phyloP scores from a whole-genome alignment of 2,329 filamentous ascomycete species.

The Epichloe amarillans region DNA sequence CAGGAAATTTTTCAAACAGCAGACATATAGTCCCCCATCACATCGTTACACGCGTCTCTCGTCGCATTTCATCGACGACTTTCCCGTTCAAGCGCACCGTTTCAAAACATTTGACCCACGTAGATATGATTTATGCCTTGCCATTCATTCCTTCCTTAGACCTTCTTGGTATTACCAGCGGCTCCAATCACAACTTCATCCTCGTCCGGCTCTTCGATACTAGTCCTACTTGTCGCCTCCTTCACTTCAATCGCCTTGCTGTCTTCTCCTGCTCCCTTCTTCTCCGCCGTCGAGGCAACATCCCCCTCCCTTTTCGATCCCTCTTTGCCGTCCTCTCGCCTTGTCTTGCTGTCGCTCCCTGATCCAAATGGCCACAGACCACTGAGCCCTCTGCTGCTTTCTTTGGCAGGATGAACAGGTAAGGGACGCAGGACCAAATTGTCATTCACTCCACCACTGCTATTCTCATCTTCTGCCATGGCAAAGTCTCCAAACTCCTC shows the following conservation, averaged over 20 bases:
- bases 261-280: conserved; percentile 13
- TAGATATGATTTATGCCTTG: not conserved
- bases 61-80: not conserved
- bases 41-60: conserved; percentile 1
- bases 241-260: conserved; percentile 36
- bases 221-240: conserved; percentile 41
- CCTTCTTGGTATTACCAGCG: not conserved
- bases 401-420: conserved; percentile 36
- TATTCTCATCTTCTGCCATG: conserved; percentile 40
- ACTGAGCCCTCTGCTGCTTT: conserved; percentile 29
- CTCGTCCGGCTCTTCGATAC: conserved; percentile 46
- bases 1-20: not conserved
- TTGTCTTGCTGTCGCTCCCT: conserved; percentile 18
- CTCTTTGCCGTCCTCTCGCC: conserved; percentile 16
- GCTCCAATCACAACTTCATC: conserved; percentile 31
- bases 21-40: not conserved
- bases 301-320: conserved; percentile 12
- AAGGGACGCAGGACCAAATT: conserved; percentile 41
- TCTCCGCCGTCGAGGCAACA: conserved; percentile 2
- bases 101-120: not conserved
- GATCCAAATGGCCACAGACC: conserved; percentile 46
- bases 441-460: conserved; percentile 17
- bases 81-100: not conserved
- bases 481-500: conserved; percentile 59
- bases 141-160: not conserved